Evolutionary conservation across 108 stramenopile genomes (phyloP), one percentile per base, ranked within the genome.

Genomic region (Skeletonema grethae): DNA sequence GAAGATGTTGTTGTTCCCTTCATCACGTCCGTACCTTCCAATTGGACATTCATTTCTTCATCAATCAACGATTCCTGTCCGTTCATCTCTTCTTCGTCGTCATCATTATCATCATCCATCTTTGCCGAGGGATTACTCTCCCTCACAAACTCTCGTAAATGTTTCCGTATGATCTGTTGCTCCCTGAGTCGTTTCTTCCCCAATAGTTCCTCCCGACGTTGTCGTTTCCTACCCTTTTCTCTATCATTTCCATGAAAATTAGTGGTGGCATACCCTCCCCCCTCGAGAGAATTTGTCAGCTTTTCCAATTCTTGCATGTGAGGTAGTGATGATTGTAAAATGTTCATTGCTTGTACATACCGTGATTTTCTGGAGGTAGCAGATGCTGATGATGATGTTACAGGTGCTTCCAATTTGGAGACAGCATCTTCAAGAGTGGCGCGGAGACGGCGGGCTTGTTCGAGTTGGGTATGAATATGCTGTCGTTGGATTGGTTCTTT

Each of bases 391-490:
- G 68, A 57, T 36, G 63, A 34, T 2, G 75, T 63, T 28, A n/a
- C n/a, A 12, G 70, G 68, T 15, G 67, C 53, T 25, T 79, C 77
- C 10, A 59, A 65, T 20, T 39, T 60, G 25, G 39, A 13, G 5
- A 67, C 77, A 6, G 77, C 72, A 39, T 74, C 53, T 30, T 79
- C 77, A 38, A 79, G 55, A 16, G 56, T 35, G n/a, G 67, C 50
- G 1, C 77, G 65, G 12, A 79, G 77, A 30, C 58, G 53, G 50
- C 72, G 56, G 39, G 77, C 72, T 7, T 59, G 60, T 9, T 53
- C 6, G 20, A 79, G 57, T 30, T 73, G 65, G 12, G 66, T 39
- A 13, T 73, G 72, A 13, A 74, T 39, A 31, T 69, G 57, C 12
- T 63, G 57, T 34, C 64, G 46, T 45, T 66, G 65, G 10, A 6